These are phyloP conservation scores for Punica granatum DNA, from an alignment of 345 rosid genomes.

Conservation along the genomic window DNA sequence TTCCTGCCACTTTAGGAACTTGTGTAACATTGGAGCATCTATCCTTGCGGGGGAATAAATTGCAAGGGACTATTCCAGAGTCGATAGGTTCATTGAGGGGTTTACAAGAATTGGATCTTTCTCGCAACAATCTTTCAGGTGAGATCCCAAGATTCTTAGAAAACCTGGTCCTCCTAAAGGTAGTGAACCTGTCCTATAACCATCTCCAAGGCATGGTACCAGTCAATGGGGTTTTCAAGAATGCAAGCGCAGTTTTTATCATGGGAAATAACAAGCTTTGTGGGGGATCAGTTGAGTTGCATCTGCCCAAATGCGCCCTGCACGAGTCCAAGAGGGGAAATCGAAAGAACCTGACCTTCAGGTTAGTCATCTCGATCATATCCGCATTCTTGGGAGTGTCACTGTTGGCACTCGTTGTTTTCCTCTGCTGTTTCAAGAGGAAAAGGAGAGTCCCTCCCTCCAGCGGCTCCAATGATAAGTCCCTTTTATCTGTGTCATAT, in stretches of 20 bases:
- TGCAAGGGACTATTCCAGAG: conserved; percentile 15
- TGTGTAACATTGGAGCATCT: conserved; percentile 2
- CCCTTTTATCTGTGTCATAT: not conserved
- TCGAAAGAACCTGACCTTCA: not conserved
- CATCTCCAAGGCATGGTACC: conserved; percentile 22
- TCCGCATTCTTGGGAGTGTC: not conserved
- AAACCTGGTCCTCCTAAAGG: not conserved
- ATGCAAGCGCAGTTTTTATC: conserved; percentile 10
- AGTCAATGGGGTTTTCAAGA: conserved; percentile 13
- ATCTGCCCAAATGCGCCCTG: not conserved
- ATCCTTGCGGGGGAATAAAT: conserved; percentile 8
- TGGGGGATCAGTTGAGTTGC: not conserved
- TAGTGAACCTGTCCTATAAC: conserved; percentile 21
- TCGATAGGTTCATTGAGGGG: conserved; percentile 15
- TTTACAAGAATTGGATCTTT: conserved; percentile 13
- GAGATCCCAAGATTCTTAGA: conserved; percentile 12
- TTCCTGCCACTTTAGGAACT: conserved; percentile 11
- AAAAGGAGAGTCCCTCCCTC: not conserved
- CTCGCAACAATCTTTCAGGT: conserved; percentile 16
- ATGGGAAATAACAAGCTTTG: conserved; percentile 16
- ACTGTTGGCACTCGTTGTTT: not conserved
- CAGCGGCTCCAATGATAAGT: not conserved
- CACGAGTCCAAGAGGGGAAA: not conserved
- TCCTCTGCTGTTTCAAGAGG: not conserved
- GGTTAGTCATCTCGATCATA: no score